Evolutionary conservation across 2,329 filamentous ascomycete genomes (phyloP).

Genomic region (Sarocladium kiliense): DNA sequence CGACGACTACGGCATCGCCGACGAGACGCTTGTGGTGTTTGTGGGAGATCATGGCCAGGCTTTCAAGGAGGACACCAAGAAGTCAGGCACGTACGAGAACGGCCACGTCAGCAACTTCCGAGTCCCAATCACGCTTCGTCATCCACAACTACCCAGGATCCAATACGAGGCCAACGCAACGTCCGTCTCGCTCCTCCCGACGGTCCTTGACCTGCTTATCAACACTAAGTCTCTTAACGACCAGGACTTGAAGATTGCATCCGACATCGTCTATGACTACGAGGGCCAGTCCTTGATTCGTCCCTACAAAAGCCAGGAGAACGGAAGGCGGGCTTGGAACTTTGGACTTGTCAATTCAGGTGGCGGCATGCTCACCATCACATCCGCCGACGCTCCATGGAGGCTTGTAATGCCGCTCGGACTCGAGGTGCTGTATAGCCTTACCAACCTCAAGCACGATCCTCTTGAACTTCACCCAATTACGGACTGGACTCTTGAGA

Average conservation of each 20-base stretch:
- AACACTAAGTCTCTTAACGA: constrained; percentile 31
- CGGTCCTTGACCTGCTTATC: constrained; percentile 37
- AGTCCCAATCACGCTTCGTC: constrained; percentile 36
- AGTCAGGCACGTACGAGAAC: constrained; percentile 36
- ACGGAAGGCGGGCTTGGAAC: constrained; percentile 37
- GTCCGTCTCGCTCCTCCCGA: constrained; percentile 37
- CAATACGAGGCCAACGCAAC: constrained; percentile 34
- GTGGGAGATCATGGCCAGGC: constrained; percentile 39
- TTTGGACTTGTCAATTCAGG: constrained; percentile 45
- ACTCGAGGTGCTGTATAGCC: constrained; percentile 13
- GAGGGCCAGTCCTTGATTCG: constrained; percentile 42
- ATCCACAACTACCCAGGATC: constrained; percentile 34
- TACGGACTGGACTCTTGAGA: constrained; percentile 11
- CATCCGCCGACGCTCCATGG: constrained; percentile 14
- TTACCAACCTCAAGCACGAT: constrained; percentile 15
- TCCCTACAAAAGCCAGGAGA: constrained; percentile 27
- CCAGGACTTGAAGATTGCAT: constrained; percentile 25
- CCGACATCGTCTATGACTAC: constrained; percentile 35
- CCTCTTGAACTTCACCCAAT: constrained; percentile 12
- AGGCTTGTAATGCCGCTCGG: constrained; percentile 17
- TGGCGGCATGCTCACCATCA: constrained; percentile 16
- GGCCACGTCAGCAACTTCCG: constrained; percentile 37
- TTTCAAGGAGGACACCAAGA: constrained; percentile 33
- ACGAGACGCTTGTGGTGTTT: constrained; percentile 40
- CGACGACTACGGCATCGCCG: constrained; percentile 35